Conservation (phyloP, 2,329 filamentous ascomycete genomes). For the Aspergillus pseudoterreus region DNA sequence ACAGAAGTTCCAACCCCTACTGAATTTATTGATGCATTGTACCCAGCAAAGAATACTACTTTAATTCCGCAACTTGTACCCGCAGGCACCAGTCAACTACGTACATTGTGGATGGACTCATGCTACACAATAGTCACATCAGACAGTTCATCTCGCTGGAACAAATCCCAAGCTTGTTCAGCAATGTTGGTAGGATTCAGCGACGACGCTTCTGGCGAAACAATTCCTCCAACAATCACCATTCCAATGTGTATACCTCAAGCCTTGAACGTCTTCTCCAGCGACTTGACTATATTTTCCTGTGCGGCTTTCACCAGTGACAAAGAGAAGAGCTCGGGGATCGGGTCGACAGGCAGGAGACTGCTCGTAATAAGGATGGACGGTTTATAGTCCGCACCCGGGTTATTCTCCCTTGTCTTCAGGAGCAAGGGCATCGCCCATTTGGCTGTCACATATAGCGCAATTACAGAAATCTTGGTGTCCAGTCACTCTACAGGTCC, state of each 20-base stretch:
- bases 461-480: not conserved
- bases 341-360: not conserved
- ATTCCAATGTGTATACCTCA: not conserved
- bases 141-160: not conserved
- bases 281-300: conserved; percentile 2
- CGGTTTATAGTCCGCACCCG: not conserved
- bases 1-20: too few species aligned
- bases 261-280: not conserved
- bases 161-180: conserved; percentile 3
- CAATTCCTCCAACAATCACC: not conserved
- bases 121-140: not conserved
- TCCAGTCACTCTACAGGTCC: not conserved
- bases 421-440: not conserved
- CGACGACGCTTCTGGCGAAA: not conserved
- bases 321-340: not conserved
- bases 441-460: not conserved
- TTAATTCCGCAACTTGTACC: too few species aligned
- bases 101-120: not conserved
- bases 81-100: too few species aligned
- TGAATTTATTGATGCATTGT: too few species aligned
- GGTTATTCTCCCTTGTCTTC: not conserved
- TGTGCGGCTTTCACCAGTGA: conserved; percentile 5
- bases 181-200: conserved; percentile 3
- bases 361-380: conserved; percentile 3
- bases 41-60: too few species aligned